Base-by-base conservation (phyloP, 352 stramenopile genomes). In the Blastocystis sp. region DNA sequence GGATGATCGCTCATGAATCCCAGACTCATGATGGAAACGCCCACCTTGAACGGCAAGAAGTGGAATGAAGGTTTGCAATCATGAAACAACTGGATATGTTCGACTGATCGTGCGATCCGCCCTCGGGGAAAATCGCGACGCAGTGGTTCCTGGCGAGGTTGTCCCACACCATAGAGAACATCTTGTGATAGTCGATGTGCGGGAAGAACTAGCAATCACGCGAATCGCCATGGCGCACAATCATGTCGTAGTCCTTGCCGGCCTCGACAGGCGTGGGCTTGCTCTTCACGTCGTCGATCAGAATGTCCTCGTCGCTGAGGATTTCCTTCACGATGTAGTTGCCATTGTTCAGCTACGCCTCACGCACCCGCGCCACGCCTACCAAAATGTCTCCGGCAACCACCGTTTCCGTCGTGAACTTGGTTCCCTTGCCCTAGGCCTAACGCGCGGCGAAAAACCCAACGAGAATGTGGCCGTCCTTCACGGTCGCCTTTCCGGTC, bases 171-270 rank as follows among this genome's bases (percentile, higher is more conserved):
- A 45, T n/a, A 0, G 40, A 34, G 38, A 88, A 88, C 78, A 88
- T 88, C 62, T 76, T 77, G 38, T 88, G n/a, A 41, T 88, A 79
- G 28, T 88, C 78, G 56, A 88, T 79, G 38, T 88, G 78, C 5
- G 78, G 78, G 64, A 88, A 76, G 45, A 77, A 88, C 78, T 88
- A 61, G 19, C 11, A 38, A 14, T 23, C n/a, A 14, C 23, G 5
- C 5, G 56, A 19, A 81, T 41, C 17, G 28, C n/a, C 34, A 62
- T 43, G 1, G 45, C 56, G 19, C 40, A 81, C 70, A 3, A 45
- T 81, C 23, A 41, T n/a, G 7, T 11, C 7, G 56, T 81, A 81
- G 9, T 48, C 28, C 28, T 41, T 45, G 11, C 19, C n/a, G 0
- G 48, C 11, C 23, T 81, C 70, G 2, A 81, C 43, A 0, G 2